Conservation (phyloP, 257 asterid species). For the Scutellaria galericulata region DNA sequence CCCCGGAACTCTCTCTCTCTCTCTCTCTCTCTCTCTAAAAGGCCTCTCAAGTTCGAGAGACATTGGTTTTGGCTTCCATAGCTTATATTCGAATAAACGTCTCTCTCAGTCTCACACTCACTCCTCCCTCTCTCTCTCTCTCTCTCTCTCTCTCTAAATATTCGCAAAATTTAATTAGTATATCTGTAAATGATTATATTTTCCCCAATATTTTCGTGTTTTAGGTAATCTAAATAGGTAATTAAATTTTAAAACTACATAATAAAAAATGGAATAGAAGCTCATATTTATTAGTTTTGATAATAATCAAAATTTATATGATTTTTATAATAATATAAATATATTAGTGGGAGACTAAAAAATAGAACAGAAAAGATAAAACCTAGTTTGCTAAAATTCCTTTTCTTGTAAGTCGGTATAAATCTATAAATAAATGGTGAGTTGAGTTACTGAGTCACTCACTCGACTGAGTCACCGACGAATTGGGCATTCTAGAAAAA, state of each 20-base stretch:
- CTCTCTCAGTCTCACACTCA: constrained; percentile 31
- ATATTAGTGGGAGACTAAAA: too few relatives aligned
- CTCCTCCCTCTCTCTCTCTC: constrained; percentile 29
- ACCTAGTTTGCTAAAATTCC: too few relatives aligned
- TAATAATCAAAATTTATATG: too few relatives aligned
- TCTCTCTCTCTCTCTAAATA: constrained; percentile 21
- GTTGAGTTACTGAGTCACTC: constrained; percentile 34
- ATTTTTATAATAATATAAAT: too few relatives aligned
- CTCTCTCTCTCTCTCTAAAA: constrained; percentile 33
- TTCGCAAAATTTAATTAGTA: background rate
- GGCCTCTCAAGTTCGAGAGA: constrained; percentile 35
- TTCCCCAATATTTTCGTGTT: background rate
- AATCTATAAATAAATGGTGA: background rate
- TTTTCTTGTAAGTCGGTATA: constrained; percentile 1
- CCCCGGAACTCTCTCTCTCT: constrained; percentile 21
- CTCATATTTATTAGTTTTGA: too few relatives aligned
- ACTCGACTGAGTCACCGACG: constrained; percentile 46
- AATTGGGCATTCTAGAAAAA: constrained; percentile 25
- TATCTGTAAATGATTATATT: constrained; percentile 27
- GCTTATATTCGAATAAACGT: constrained; percentile 45
- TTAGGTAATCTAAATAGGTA: too few relatives aligned
- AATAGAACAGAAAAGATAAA: too few relatives aligned
- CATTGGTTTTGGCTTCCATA: constrained; percentile 52
- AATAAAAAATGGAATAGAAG: too few relatives aligned
- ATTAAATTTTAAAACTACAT: too few relatives aligned